Evolutionary conservation across 805 yeast species (phyloP).

Genomic region (Candida coquimbonensis): DNA sequence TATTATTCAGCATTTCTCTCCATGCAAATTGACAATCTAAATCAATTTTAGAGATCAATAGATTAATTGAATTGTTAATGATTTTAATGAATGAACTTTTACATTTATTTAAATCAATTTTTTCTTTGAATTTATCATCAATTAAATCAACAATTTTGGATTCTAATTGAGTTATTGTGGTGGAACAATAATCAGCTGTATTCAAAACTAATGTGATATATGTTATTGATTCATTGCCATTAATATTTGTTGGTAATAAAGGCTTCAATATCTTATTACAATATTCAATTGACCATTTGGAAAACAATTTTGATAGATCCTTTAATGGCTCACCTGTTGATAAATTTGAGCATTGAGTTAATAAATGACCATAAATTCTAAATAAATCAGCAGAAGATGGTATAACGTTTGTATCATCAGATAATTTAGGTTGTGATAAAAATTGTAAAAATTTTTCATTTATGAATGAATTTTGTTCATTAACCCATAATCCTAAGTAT

Average conservation of each 20-base stretch:
- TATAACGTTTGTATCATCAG: conserved; percentile 58
- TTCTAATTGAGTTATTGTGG: conserved; percentile 71
- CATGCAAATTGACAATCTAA: conserved; percentile 62
- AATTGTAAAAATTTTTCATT: conserved; percentile 59
- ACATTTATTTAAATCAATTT: conserved; percentile 44
- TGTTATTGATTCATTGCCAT: conserved; percentile 48
- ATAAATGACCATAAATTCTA: conserved; percentile 62
- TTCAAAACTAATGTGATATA: conserved; percentile 69
- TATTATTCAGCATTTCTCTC: conserved; percentile 74
- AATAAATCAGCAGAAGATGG: conserved; percentile 86
- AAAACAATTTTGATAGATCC: conserved; percentile 50
- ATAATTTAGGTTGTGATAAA: conserved; percentile 48
- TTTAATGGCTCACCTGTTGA: conserved; percentile 35
- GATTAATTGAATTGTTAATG: conserved; percentile 49
- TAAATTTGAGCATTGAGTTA: conserved; percentile 62
- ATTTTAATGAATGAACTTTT: conserved; percentile 50
- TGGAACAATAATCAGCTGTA: conserved; percentile 84
- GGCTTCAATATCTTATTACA: conserved; percentile 43
- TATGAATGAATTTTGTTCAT: conserved; percentile 67
- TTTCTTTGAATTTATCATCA: conserved; percentile 34
- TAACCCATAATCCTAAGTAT: conserved; percentile 76
- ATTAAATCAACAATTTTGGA: conserved; percentile 44
- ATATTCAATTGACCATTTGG: conserved; percentile 58
- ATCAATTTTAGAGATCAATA: conserved; percentile 51
- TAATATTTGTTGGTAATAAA: conserved; percentile 41